Conservation (phyloP, 1,139 yeast species). For the Yarrowia galli region DNA sequence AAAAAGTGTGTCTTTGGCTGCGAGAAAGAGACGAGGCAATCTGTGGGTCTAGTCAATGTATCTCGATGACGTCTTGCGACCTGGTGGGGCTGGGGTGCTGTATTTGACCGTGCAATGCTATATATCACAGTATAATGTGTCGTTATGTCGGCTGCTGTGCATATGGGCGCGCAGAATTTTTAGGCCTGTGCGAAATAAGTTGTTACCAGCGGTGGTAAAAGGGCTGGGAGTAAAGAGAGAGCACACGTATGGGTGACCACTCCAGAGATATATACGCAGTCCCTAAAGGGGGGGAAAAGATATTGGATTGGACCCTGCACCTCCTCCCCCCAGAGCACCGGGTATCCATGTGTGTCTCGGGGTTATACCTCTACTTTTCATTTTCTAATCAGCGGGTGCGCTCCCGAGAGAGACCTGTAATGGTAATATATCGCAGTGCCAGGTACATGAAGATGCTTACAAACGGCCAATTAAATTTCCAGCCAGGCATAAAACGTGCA, state of each 20-base stretch:
- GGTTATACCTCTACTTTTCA: not conserved
- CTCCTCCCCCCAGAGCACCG: not conserved
- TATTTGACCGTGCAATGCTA: conserved; percentile 10
- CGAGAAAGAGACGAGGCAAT: not conserved
- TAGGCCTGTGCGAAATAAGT: conserved; percentile 10
- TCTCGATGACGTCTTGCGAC: not conserved
- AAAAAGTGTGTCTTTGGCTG: not conserved
- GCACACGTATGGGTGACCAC: not conserved
- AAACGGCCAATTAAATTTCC: conserved; percentile 34
- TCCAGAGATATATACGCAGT: not conserved
- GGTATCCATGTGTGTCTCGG: not conserved
- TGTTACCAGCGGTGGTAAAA: not conserved
- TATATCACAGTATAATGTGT: conserved; percentile 25
- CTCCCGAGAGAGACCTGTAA: not conserved
- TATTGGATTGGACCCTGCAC: too few species aligned
- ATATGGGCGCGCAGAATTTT: conserved; percentile 27
- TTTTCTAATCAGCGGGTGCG: not conserved
- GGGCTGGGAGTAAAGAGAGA: conserved; percentile 14
- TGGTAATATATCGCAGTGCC: conserved; percentile 25
- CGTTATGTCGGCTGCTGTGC: conserved; percentile 24
- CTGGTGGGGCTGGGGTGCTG: conserved; percentile 19
- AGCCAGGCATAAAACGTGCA: conserved; percentile 32
- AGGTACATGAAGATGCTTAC: conserved; percentile 21
- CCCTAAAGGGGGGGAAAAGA: too few species aligned
- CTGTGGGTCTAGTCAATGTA: not conserved